Base-by-base conservation (phyloP, 1,139 yeast species). In the Pneumocystis wakefieldiae region DNA sequence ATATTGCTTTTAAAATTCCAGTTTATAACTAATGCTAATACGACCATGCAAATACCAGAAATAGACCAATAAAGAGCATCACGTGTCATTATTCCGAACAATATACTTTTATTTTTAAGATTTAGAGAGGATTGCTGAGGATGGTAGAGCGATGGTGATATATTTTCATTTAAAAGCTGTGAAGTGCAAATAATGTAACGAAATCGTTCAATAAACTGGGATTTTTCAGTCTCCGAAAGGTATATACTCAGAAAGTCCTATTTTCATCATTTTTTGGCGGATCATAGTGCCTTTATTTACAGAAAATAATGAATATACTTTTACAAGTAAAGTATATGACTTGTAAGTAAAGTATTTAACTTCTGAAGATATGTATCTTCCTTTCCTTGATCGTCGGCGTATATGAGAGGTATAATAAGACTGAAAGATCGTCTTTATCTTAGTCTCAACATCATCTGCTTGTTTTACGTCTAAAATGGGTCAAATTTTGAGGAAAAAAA, bases 121-220 rank as follows among this genome's bases (percentile, higher is more conserved):
- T 39, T 24, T 62, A 32, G n/a, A 55, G 39, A 19, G 59, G 36
- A 63, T 38, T 3, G 68, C 68, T 39, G 68, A 65, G 35, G 58
- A 59, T 41, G 62, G 61, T 48, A 48, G 4, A 60, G 59, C 0
- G 66, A 57, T 15, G 67, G 67, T 6, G 64, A 57, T 41, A 68
- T 65, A 42, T 70, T 71, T 39, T 73, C 76, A 61, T 77, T 78
- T 14, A 79, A 69, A 28, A 79, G 71, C 63, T 76, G 77, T 37
- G 80, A 77, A 14, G 80, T 75, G 5, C 79, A 76, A 1, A 79
- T 65, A 4, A 72, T 68, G 67, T 78, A 79, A 58, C 80, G 73
- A 67, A 79, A 78, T 64, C 79, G 76, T 64, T 79, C 82, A 59
- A 76, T 67, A 67, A 79, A 79, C 61, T 71, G 68, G 28, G 68